Evolutionary conservation across 371 early-diverging fungal species (phyloP), one percentile per base, ranked within the genome.

Genomic region (Mucor sp.): DNA sequence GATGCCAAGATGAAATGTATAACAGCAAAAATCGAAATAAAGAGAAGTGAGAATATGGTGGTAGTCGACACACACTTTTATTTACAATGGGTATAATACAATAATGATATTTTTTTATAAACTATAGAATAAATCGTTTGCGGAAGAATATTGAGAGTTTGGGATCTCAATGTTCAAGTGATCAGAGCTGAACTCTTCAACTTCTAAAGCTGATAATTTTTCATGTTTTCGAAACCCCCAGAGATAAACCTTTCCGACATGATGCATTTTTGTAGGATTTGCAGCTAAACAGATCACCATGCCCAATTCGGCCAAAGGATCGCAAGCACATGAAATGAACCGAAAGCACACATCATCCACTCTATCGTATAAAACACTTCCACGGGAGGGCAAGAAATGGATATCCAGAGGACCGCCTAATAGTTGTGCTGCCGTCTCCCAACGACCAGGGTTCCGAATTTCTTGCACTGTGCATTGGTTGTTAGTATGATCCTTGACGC

Each of bases 41-140:
- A 33, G 3, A 33, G 33, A 33, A 33, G 8, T 4, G 8, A 8
- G 33, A 33, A 33, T 9, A 33, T 8, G 33, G 33, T 1, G 33
- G 1, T 8, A 33, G 7, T 33, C 8, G 5, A 8, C 33, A 33
- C 33, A 33, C 33, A 9, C 1, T n/a, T 33, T 33, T 33, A 33
- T 33, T 33, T 33, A 8, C 33, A 33, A 6, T 33, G 33, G 33
- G 33, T 33, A 4, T 9, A 1, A 8, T 33, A 6, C 7, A 3
- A 33, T 33, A n/a, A 30, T 35, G 2, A 35, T 35, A 35, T 6
- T 0, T 6, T 17, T 27, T 39, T 56, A 60, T 7, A 62, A 44
- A 15, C 43, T 58, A 48, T 65, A 70, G 58, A 66, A 70, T 23
- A 59, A 58, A 41, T 70, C 70, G 14, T 47, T 58, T 41, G 65